phyloP scores from a whole-genome alignment of 495 filamentous ascomycete genomes.

The Penicillium diatomitis region DNA sequence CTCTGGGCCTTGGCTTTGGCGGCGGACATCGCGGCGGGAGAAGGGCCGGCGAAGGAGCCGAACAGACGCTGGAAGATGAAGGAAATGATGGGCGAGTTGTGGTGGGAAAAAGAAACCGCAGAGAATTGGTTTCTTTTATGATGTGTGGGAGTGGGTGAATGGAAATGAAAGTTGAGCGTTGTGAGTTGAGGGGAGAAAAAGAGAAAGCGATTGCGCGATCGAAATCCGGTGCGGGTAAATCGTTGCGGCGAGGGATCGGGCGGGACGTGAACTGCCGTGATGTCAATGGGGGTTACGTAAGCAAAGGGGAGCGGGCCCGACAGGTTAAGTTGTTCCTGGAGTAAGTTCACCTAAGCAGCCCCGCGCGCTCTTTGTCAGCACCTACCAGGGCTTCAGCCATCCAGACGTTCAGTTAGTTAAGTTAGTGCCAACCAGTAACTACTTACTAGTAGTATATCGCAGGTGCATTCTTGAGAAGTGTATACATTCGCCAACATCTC shows the following conservation, averaged over 20 bases:
- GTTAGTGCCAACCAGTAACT: too few relatives aligned
- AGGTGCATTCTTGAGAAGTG: too few relatives aligned
- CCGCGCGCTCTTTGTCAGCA: too few relatives aligned
- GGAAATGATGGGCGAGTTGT: constrained; percentile 50
- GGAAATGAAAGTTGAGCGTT: background rate
- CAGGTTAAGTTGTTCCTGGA: too few relatives aligned
- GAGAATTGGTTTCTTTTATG: constrained; percentile 9
- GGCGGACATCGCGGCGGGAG: constrained; percentile 65
- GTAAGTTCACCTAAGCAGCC: too few relatives aligned
- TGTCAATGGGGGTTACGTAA: constrained; percentile 23
- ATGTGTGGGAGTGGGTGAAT: background rate
- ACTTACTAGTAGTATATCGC: too few relatives aligned
- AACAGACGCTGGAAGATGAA: constrained; percentile 74
- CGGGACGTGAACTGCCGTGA: constrained; percentile 8
- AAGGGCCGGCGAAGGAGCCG: constrained; percentile 44
- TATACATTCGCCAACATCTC: too few relatives aligned
- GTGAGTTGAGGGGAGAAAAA: background rate
- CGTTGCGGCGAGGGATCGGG: background rate
- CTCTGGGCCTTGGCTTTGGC: constrained; percentile 76
- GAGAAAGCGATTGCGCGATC: too few relatives aligned
- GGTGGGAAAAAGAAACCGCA: constrained; percentile 3
- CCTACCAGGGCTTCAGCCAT: too few relatives aligned
- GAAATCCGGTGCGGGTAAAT: too few relatives aligned
- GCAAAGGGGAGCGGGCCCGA: background rate
- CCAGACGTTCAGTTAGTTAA: too few relatives aligned